Percentiles rank a stretch among this genome's conserved stretches.
phyloP scores from a whole-genome alignment of 2,329 filamentous ascomycete species.

The Fusarium devonianum region DNA sequence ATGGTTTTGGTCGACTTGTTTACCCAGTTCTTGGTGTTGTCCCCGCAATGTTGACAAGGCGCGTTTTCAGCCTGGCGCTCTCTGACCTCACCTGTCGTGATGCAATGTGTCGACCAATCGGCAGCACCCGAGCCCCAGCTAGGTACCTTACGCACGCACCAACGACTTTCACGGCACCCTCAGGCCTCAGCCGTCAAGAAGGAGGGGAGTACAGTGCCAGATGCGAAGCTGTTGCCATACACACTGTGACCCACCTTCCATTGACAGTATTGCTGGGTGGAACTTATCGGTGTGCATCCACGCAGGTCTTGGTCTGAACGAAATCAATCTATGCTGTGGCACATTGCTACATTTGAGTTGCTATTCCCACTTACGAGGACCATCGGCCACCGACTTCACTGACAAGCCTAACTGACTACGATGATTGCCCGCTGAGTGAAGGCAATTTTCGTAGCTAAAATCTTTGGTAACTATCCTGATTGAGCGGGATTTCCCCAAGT shows the following conservation, averaged over 20 bases:
- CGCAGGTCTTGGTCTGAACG: too few relatives aligned
- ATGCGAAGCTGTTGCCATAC: not conserved
- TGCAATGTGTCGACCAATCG: constrained; percentile 34
- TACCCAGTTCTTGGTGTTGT: constrained; percentile 3
- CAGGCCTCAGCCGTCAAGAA: not conserved
- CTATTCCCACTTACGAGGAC: too few relatives aligned
- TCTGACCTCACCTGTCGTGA: constrained; percentile 34
- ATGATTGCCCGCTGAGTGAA: too few relatives aligned
- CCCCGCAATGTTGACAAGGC: constrained; percentile 35
- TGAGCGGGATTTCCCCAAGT: not conserved
- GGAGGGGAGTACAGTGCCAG: constrained; percentile 36
- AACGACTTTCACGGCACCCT: constrained; percentile 12
- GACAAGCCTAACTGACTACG: too few relatives aligned
- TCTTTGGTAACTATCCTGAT: too few relatives aligned
- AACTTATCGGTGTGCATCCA: too few relatives aligned
- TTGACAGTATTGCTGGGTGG: too few relatives aligned
- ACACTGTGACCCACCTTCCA: constrained; percentile 42
- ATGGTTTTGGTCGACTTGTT: constrained; percentile 21
- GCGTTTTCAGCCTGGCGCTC: constrained; percentile 29
- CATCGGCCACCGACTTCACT: too few relatives aligned
- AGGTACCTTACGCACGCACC: constrained; percentile 35
- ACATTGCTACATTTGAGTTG: too few relatives aligned
- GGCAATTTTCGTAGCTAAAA: too few relatives aligned
- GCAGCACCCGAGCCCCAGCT: constrained; percentile 28
- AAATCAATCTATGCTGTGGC: too few relatives aligned